Evolutionary conservation across 768 basidiomycete species (phyloP).

Genomic region (Fomitopsis pulvina): DNA sequence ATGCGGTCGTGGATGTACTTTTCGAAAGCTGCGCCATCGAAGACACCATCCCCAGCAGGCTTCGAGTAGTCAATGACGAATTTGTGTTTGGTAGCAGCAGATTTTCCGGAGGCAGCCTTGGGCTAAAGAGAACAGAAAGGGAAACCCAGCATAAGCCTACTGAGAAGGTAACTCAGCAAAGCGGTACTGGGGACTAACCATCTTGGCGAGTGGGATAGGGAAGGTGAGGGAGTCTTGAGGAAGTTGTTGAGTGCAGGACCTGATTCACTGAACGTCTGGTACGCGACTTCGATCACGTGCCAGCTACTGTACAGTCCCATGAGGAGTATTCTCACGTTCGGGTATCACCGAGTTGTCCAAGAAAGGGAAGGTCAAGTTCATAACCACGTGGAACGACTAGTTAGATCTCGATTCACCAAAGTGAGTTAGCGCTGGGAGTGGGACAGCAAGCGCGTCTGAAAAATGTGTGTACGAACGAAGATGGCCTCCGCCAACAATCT

Average conservation of each 20-base stretch:
- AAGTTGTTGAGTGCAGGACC: constrained; percentile 20
- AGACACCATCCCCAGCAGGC: constrained; percentile 60
- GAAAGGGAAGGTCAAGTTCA: neutral
- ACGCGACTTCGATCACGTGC: constrained; percentile 1
- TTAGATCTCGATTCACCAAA: neutral
- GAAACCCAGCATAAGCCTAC: constrained; percentile 65
- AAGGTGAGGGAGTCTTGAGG: constrained; percentile 16
- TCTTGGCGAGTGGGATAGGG: constrained; percentile 32
- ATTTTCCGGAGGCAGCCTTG: constrained; percentile 50
- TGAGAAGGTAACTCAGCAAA: constrained; percentile 92
- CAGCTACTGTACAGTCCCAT: constrained; percentile 46
- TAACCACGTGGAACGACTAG: neutral
- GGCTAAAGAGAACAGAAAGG: constrained; percentile 39
- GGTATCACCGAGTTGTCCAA: neutral
- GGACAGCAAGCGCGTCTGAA: constrained; percentile 7
- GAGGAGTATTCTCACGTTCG: constrained; percentile 18
- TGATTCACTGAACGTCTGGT: constrained; percentile 7
- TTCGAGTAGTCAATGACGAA: constrained; percentile 84
- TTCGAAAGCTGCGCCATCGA: constrained; percentile 61
- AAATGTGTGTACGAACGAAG: constrained; percentile 1
- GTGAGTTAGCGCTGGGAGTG: constrained; percentile 7
- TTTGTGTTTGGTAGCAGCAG: constrained; percentile 56
- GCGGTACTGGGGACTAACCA: constrained; percentile 73
- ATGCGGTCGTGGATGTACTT: constrained; percentile 94
- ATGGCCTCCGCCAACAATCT: constrained; percentile 43